These are phyloP conservation scores for Acanthamoeba lenticulata DNA, from an alignment of 208 protist genomes.

Conservation along the genomic window DNA sequence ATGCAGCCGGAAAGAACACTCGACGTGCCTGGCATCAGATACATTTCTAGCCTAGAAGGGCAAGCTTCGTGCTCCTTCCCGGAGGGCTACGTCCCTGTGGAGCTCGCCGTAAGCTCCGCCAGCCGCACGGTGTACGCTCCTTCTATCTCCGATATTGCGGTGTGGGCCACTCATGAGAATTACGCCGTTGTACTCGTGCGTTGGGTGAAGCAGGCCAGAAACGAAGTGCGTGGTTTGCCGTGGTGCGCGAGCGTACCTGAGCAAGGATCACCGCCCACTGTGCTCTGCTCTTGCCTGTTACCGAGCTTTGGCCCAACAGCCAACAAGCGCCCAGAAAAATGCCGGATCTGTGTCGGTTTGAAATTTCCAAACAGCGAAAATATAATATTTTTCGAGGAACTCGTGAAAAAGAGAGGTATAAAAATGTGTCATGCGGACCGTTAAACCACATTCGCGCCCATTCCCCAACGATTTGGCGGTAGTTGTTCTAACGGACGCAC, in stretches of 20 bases:
- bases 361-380: too few species aligned
- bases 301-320: too few species aligned
- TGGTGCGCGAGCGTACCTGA: background rate
- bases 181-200: background rate
- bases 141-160: background rate
- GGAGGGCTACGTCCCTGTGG: background rate
- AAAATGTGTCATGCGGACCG: too few species aligned
- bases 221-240: background rate
- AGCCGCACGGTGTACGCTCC: background rate
- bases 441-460: too few species aligned
- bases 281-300: background rate
- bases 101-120: background rate
- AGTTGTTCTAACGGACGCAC: too few species aligned
- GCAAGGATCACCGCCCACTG: background rate
- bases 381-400: too few species aligned
- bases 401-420: too few species aligned
- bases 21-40: background rate
- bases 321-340: too few species aligned
- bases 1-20: background rate
- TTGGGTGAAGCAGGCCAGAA: background rate
- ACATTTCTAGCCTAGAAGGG: background rate
- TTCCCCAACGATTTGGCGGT: too few species aligned
- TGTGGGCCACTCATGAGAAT: background rate
- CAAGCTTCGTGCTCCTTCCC: background rate
- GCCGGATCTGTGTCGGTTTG: too few species aligned